Percentiles rank a stretch among this genome's conserved stretches.
Conservation (phyloP, 2,329 filamentous ascomycete genomes). For the Pseudogymnoascus sp. region DNA sequence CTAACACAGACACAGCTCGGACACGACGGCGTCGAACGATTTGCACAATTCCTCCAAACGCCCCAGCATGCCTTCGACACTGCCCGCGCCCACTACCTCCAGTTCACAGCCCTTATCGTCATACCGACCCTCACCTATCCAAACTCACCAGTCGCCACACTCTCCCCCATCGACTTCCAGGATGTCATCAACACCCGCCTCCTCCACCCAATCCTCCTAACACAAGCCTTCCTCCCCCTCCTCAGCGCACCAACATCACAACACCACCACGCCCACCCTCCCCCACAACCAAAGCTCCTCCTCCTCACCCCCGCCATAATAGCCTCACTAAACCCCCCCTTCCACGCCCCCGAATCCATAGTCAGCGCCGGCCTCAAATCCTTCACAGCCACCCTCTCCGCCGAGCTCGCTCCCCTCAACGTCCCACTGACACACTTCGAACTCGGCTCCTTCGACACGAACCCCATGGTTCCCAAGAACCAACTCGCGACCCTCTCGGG, state of each 20-base stretch:
- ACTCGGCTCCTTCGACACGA: slow-evolving; percentile 80
- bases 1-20: slow-evolving; percentile 53
- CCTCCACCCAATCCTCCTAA: slow-evolving; percentile 77
- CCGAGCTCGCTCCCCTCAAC: slow-evolving; percentile 66
- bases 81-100: slow-evolving; percentile 65
- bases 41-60: slow-evolving; percentile 60
- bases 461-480: slow-evolving; percentile 41
- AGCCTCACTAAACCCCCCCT: slow-evolving; percentile 68
- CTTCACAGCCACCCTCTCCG: slow-evolving; percentile 71
- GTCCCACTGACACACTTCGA: slow-evolving; percentile 82
- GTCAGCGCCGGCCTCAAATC: slow-evolving; percentile 80
- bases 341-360: slow-evolving; percentile 77
- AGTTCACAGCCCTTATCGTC: slow-evolving; percentile 70
- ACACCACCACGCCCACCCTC: slow-evolving; percentile 21
- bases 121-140: slow-evolving; percentile 76
- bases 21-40: slow-evolving; percentile 61
- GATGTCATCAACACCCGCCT: slow-evolving; percentile 90
- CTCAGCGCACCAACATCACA: slow-evolving; percentile 48
- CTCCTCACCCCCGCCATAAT: slow-evolving; percentile 75
- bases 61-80: slow-evolving; percentile 70
- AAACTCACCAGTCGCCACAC: slow-evolving; percentile 74
- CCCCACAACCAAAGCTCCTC: slow-evolving; percentile 51
- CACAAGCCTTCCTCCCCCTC: slow-evolving; percentile 81
- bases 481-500: slow-evolving; percentile 31
- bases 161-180: slow-evolving; percentile 74